phyloP scores from a whole-genome alignment of 495 filamentous ascomycete genomes.

The Cercophora sp. region DNA sequence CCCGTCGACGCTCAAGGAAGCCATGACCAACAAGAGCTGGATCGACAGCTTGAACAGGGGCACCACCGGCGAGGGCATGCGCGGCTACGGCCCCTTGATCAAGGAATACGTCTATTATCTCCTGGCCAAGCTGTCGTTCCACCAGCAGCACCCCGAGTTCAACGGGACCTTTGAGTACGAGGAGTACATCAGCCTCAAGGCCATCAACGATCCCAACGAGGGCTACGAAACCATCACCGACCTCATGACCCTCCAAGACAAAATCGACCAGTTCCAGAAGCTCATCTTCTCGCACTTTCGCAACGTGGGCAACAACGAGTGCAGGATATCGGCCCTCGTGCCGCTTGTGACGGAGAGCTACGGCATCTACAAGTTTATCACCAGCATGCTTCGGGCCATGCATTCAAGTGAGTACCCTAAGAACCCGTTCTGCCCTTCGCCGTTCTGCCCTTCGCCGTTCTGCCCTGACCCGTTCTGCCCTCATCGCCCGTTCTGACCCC shows the following conservation, averaged over 20 bases:
- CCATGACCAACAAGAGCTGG: conserved; percentile 84
- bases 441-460: too few species aligned
- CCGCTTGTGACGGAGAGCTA: conserved; percentile 96
- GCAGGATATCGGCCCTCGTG: conserved; percentile 88
- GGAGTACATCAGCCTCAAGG: conserved; percentile 96
- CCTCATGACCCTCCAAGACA: conserved; percentile 93
- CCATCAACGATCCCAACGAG: conserved; percentile 97
- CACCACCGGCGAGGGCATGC: conserved; percentile 77
- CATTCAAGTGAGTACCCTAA: conserved; percentile 70
- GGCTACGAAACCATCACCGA: conserved; percentile 98
- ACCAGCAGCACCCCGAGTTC: conserved; percentile 95
- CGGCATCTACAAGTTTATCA: conserved; percentile 95
- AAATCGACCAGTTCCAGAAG: conserved; percentile 97
- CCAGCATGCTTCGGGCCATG: conserved; percentile 94
- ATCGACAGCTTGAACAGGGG: conserved; percentile 88
- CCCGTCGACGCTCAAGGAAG: conserved; percentile 79
- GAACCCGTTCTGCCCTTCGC: too few species aligned
- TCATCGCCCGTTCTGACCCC: conserved; percentile 23
- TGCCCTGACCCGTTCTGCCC: too few species aligned
- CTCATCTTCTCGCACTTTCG: conserved; percentile 95
- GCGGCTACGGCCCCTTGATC: conserved; percentile 89
- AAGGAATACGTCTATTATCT: conserved; percentile 94
- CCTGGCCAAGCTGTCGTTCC: conserved; percentile 87
- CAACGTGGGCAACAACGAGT: conserved; percentile 87
- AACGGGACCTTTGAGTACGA: conserved; percentile 99